Evolutionary conservation across 495 filamentous ascomycete genomes (phyloP), one percentile per base, ranked within the genome.

Genomic region (Xylona heveae): DNA sequence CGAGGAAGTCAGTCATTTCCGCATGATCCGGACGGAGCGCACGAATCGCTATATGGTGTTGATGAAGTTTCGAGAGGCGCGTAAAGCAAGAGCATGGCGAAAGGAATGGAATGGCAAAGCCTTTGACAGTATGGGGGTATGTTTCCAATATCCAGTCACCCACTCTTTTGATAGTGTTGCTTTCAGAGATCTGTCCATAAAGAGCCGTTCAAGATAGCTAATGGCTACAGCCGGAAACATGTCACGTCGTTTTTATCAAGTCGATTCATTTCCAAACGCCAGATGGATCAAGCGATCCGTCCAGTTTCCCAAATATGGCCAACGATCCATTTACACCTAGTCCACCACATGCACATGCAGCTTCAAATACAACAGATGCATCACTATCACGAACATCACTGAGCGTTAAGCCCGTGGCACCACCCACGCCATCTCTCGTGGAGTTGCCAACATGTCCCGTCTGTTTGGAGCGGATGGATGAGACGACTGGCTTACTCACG

Each of bases 391-490:
- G 60, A 3, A 39, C 47, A 21, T 45, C 45, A 6, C 52, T 64
- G 22, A 48, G 62, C 13, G 39, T 51, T n/a, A 91, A 80, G 48
- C 88, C 88, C 0, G 68, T 85, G 12, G 81, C 88, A 1, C 88
- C 88, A 14, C 90, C 85, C 6, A 94, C 88, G 2, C 82, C 84
- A 1, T 68, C 78, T 12, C 62, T 95, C 7, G 59, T 92, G 36
- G 88, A 97, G 52, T 61, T 97, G 1, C 88, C 88, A 3, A 97
- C 90, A 2, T 97, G 88, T 40, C 81, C 90, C 1, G 90, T 97
- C 9, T 97, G 88, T 41, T 64, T 97, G 8, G 88, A 97, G 53
- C 74, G 88, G 21, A 97, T 97, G 88, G 88, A 97, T 42, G 84
- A 97, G 43, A 93, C 84, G 4, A 83, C 81, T 0, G 88, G 88